phyloP scores from a whole-genome alignment of 345 rosid species.

The Excoecaria agallocha region DNA sequence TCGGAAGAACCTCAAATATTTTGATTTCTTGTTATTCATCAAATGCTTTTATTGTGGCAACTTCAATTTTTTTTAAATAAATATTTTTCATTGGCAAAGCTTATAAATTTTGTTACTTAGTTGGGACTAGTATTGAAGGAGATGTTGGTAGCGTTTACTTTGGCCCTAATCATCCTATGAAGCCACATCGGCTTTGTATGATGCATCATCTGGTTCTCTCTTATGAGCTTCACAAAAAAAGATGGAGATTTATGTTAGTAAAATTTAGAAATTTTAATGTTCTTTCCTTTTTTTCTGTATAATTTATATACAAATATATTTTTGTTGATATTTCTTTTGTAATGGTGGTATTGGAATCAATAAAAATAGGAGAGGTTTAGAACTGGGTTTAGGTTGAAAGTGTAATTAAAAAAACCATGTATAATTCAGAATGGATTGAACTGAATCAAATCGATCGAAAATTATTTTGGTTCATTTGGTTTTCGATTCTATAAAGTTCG shows the following conservation, averaged over 20 bases:
- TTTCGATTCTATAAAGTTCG: no score
- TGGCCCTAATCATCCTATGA: slow-evolving; percentile 98
- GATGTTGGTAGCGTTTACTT: slow-evolving; percentile 93
- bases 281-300: not conserved
- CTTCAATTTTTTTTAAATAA: no score
- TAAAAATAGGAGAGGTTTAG: no score
- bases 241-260: slow-evolving; percentile 88
- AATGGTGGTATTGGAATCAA: no score
- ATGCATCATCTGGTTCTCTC: slow-evolving; percentile 96
- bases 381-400: no score
- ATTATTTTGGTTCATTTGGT: no score
- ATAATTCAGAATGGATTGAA: no score
- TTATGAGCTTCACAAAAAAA: slow-evolving; percentile 85
- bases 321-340: slow-evolving; percentile 16
- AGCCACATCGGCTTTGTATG: slow-evolving; percentile 96
- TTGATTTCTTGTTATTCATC: no score
- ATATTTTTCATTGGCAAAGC: not conserved
- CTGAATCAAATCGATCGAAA: no score
- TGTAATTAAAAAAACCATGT: no score
- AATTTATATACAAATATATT: not conserved
- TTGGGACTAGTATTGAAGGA: slow-evolving; percentile 44
- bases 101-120: not conserved
- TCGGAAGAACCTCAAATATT: not conserved
- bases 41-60: no score
- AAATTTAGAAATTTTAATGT: not conserved